phyloP scores from a whole-genome alignment of 352 stramenopile species.

The Nothophytophthora sp. region DNA sequence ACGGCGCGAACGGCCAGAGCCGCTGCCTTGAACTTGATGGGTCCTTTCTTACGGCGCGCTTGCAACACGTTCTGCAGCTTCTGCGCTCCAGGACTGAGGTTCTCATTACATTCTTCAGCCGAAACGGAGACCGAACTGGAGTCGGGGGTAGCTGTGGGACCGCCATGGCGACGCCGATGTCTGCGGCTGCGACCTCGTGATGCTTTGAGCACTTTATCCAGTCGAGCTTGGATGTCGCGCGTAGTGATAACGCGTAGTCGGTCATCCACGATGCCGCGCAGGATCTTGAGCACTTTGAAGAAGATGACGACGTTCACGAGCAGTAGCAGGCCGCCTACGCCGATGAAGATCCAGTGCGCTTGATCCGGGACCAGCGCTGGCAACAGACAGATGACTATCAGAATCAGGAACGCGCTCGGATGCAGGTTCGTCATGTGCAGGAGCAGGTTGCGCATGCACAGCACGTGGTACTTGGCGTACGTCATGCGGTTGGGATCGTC shows the following conservation, averaged over 20 bases:
- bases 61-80: slow-evolving; percentile 7
- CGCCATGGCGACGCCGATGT: background rate
- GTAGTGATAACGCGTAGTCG: slow-evolving; percentile 70
- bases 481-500: slow-evolving; percentile 43
- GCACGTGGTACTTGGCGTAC: slow-evolving; percentile 74
- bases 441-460: slow-evolving; percentile 87
- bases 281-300: slow-evolving; percentile 82
- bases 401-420: slow-evolving; percentile 75
- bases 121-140: slow-evolving; percentile 11
- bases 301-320: slow-evolving; percentile 81
- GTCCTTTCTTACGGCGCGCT: slow-evolving; percentile 15
- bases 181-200: slow-evolving; percentile 6
- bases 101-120: slow-evolving; percentile 11
- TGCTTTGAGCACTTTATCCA: slow-evolving; percentile 24
- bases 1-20: slow-evolving; percentile 66
- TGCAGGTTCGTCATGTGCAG: slow-evolving; percentile 84
- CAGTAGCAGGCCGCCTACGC: slow-evolving; percentile 51
- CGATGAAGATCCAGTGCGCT: slow-evolving; percentile 81
- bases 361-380: slow-evolving; percentile 59
- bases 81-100: slow-evolving; percentile 5
- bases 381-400: slow-evolving; percentile 72
- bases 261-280: slow-evolving; percentile 84
- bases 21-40: slow-evolving; percentile 50
- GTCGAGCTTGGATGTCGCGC: slow-evolving; percentile 56
- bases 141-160: slow-evolving; percentile 4